Conservation (phyloP, 2,329 filamentous ascomycete genomes). For the Dactylellina haptotyla region DNA sequence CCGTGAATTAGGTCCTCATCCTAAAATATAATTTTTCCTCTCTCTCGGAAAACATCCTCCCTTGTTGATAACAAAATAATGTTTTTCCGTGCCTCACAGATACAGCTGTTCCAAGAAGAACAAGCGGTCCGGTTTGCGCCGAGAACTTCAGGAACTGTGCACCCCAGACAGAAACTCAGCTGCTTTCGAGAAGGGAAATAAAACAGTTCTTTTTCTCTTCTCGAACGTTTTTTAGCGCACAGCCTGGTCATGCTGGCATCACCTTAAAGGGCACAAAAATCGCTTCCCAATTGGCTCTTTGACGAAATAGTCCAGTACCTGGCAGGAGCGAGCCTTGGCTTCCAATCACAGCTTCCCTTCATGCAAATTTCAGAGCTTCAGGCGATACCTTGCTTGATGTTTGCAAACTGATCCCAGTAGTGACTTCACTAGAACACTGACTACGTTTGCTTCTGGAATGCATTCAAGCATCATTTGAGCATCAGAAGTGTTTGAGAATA, state of each 20-base stretch:
- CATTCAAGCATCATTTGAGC: constrained; percentile 40
- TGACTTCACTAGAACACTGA: constrained; percentile 24
- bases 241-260: constrained; percentile 38
- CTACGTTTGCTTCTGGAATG: constrained; percentile 53
- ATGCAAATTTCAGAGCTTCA: constrained; percentile 17
- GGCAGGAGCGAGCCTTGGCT: constrained; percentile 47
- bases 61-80: constrained; percentile 24
- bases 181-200: constrained; percentile 9
- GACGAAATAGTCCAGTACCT: constrained; percentile 45
- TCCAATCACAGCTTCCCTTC: constrained; percentile 45
- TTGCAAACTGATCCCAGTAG: constrained; percentile 26
- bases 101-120: too few relatives aligned
- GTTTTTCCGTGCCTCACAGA: too few relatives aligned
- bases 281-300: constrained; percentile 29
- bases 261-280: constrained; percentile 35
- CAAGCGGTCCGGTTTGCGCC: constrained; percentile 6
- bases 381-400: constrained; percentile 29
- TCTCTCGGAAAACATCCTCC: background rate
- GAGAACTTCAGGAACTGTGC: constrained; percentile 27
- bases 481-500: constrained; percentile 40
- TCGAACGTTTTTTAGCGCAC: constrained; percentile 51
- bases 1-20: background rate
- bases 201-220: constrained; percentile 21
- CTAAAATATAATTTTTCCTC: constrained; percentile 5
- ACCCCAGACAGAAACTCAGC: constrained; percentile 1